Evolutionary conservation across 2,329 filamentous ascomycete species (phyloP).

Genomic region (Cordyceps javanica): DNA sequence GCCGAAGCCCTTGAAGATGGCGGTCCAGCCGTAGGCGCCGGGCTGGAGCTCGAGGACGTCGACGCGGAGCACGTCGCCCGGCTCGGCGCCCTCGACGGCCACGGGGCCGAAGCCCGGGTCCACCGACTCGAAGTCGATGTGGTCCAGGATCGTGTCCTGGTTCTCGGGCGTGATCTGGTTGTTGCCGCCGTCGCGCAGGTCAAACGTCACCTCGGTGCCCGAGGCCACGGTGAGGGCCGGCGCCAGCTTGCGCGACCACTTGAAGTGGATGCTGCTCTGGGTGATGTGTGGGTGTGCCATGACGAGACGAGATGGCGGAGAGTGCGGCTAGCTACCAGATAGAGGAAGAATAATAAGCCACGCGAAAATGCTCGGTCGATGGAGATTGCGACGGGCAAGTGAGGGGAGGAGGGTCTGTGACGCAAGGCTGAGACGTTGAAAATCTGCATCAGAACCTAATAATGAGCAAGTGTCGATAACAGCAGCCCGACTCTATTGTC

Average conservation of each 20-base stretch:
- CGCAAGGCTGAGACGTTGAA: not conserved
- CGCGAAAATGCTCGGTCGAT: not conserved
- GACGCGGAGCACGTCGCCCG: conserved; percentile 46
- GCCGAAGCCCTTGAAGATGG: conserved; percentile 44
- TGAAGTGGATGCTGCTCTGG: conserved; percentile 32
- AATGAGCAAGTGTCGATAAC: not conserved
- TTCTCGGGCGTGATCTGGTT: conserved; percentile 41
- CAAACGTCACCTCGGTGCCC: conserved; percentile 41
- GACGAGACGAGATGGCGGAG: not conserved
- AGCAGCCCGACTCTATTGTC: too few relatives aligned
- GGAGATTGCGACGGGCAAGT: too few relatives aligned
- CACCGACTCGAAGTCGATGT: conserved; percentile 34
- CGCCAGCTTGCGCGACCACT: conserved; percentile 40
- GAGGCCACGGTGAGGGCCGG: conserved; percentile 42
- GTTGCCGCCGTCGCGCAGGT: conserved; percentile 43
- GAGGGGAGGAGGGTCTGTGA: too few relatives aligned
- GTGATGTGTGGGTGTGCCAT: conserved; percentile 21
- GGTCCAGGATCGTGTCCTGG: conserved; percentile 30
- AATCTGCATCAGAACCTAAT: not conserved
- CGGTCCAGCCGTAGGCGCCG: conserved; percentile 46
- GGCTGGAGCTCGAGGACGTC: conserved; percentile 41
- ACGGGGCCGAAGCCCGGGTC: conserved; percentile 48
- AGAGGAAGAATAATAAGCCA: not conserved
- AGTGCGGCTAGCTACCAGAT: not conserved
- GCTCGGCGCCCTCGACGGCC: conserved; percentile 40